Conservation (phyloP, 257 asterid genomes). For the Plantago ovata region DNA sequence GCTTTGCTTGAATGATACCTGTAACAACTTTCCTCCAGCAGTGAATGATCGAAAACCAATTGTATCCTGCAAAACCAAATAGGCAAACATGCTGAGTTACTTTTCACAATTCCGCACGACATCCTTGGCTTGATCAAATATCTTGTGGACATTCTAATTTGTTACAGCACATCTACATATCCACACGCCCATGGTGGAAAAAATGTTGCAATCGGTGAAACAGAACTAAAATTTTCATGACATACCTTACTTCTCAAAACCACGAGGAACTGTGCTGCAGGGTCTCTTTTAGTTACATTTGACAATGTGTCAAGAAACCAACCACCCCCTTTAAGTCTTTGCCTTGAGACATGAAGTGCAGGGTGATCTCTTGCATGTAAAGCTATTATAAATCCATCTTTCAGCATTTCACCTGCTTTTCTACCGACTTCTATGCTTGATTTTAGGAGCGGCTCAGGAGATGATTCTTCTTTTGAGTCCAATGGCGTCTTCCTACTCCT, state of each 20-base stretch:
- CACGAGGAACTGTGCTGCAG: conserved; percentile 95
- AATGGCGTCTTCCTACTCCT: conserved; percentile 59
- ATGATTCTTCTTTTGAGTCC: conserved; percentile 54
- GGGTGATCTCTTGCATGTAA: conserved; percentile 73
- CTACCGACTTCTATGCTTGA: conserved; percentile 43
- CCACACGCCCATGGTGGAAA: conserved; percentile 3
- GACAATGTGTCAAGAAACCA: conserved; percentile 95
- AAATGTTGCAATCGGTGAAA: conserved; percentile 1
- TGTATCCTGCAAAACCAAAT: conserved; percentile 59
- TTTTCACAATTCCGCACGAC: conserved; percentile 6
- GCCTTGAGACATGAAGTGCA: conserved; percentile 83
- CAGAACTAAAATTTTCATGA: conserved; percentile 8
- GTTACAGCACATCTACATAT: not conserved
- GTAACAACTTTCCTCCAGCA: conserved; percentile 96
- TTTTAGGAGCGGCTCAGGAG: conserved; percentile 46
- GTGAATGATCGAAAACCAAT: conserved; percentile 96
- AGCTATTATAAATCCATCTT: conserved; percentile 86
- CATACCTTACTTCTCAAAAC: conserved; percentile 84
- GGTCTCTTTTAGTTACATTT: conserved; percentile 87
- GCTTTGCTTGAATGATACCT: conserved; percentile 47
- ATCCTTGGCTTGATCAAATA: conserved; percentile 9
- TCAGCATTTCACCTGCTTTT: conserved; percentile 64
- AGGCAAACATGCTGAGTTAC: conserved; percentile 19
- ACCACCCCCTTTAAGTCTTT: conserved; percentile 92
- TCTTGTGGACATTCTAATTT: not conserved